Evolutionary conservation across 1,139 yeast species (phyloP), one percentile per base, ranked within the genome.

Genomic region (Taphrina communis): DNA sequence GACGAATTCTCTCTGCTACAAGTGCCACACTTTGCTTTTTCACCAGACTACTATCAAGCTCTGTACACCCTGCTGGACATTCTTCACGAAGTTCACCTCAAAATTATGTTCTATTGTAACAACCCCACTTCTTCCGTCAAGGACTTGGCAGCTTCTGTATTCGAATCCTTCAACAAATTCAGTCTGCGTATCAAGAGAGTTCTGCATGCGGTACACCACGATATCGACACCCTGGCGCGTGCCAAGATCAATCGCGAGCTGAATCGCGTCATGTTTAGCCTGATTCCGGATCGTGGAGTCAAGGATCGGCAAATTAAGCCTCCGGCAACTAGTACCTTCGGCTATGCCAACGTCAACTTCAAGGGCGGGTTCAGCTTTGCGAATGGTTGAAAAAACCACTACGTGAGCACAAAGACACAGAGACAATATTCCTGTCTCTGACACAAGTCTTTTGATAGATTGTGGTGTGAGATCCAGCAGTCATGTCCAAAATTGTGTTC

Each of bases 401-500:
- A 17, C 6, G 14, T 6, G 14, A 39, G 31, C 31, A 39, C 42
- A 11, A 14, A 14, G 14, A 39, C 42, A 39, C 7, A 39, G 42
- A 14, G 42, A 11, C 42, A 39, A 39, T 2, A 25, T 25, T 25
- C 31, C 31, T 25, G 31, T 25, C 31, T 25, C 31, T 4, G 31
- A 25, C 2, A 25, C 31, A 25, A 25, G 31, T 25, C 31, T 25
- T 25, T 25, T 25, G 4, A 25, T 2, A 25, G 2, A 25, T 25
- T 25, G 31, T 25, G 31, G 31, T 25, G 2, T 25, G 31, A 25
- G 31, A 39, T 3, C 2, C 14, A 44, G 48, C 19, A 44, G 42
- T 11, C 12, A 60, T 60, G 65, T 31, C 65, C 17, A 56, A 57
- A 8, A 62, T 66, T 21, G 67, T 61, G 21, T 61, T 66, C 42